A percentile compares a stretch with the other conserved stretches of the same genome.
Evolutionary conservation across 768 basidiomycete genomes (phyloP).

Genomic region (Rhodotorula graminis): DNA sequence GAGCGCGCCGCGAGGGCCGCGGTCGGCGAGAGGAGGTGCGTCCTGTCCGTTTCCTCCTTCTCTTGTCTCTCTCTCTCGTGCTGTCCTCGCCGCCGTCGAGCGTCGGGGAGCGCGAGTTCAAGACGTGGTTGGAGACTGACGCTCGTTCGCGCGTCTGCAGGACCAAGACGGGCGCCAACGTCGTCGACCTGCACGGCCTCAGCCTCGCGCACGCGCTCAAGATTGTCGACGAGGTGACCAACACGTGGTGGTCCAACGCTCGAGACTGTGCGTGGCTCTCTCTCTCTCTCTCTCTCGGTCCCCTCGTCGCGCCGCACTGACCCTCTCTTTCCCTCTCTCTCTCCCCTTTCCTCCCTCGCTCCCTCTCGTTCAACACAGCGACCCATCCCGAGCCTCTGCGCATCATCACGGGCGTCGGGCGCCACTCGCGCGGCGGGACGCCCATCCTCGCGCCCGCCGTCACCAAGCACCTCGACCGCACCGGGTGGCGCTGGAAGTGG

Average conservation of each 20-base stretch:
- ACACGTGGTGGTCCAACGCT: slow-evolving; percentile 35
- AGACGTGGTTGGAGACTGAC: not conserved
- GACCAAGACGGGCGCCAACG: slow-evolving; percentile 2
- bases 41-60: not conserved
- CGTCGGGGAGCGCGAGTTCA: not conserved
- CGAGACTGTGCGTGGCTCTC: slow-evolving; percentile 4
- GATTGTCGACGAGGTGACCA: slow-evolving; percentile 37
- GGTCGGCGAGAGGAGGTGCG: slow-evolving; percentile 44
- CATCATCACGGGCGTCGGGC: slow-evolving; percentile 42
- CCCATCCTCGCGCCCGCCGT: slow-evolving; percentile 41
- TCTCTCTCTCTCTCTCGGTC: not conserved
- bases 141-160: not conserved
- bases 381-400: slow-evolving; percentile 24
- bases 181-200: slow-evolving; percentile 40
- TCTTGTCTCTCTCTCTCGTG: not conserved
- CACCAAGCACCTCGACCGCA: slow-evolving; percentile 37
- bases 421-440: slow-evolving; percentile 35
- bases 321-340: not conserved
- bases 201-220: slow-evolving; percentile 38
- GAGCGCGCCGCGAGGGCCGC: slow-evolving; percentile 46
- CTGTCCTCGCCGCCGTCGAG: not conserved
- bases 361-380: not conserved
- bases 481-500: slow-evolving; percentile 39
- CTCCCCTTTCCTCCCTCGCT: not conserved
- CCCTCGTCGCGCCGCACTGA: not conserved